Base-by-base conservation (phyloP, 2,329 filamentous ascomycete genomes). In the Samsoniella hepiali region DNA sequence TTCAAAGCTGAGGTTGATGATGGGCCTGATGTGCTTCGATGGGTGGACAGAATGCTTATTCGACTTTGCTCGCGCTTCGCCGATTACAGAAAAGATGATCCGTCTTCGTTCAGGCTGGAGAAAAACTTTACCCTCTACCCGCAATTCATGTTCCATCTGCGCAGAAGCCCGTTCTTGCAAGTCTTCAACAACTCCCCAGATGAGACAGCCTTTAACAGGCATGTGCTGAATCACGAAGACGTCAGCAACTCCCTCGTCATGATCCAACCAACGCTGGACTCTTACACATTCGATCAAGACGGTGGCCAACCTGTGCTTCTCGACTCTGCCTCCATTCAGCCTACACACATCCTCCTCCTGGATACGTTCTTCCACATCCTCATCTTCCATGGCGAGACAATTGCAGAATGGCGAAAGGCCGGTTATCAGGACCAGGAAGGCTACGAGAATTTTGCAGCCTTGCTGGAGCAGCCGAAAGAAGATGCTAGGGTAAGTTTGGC, bases 311-410 rank as follows among this genome's bases (percentile, higher is more conserved):
- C 95, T 2, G 95, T 99, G n/a, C 81, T 99, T 31, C 85, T 99
- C 42, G 95, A 99, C 75, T 98, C 94, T 15, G 93, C 93, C 42
- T 97, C 93, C 6, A 99, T 99, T 70, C 94, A 98, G 73, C 90
- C 93, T 10, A 91, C 93, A 29, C 96, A 97, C 65, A 91, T 98
- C 65, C 84, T 99, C 58, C 87, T 99, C 11, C 88, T 99, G 62
- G 95, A 99, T 72, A 98, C 95, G 0, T 99, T 99, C 82, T 99
- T 99, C 85, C 95, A 99, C 76, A 99, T 99, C 66, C 86, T 99
- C 62, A 99, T 99, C 70, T 99, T 98, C 85, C 93, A 99, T 72
- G 95, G 95, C 67, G 94, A 99, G 81, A 98, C 94, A 0, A 91
- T 98, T 76, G 95, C 95, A 1, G 93, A 97, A 75, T 99, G 95